Evolutionary conservation across 1,284 basidiomycete genomes (phyloP), one percentile per base, ranked within the genome.

Genomic region (Leccinum pachyderme): DNA sequence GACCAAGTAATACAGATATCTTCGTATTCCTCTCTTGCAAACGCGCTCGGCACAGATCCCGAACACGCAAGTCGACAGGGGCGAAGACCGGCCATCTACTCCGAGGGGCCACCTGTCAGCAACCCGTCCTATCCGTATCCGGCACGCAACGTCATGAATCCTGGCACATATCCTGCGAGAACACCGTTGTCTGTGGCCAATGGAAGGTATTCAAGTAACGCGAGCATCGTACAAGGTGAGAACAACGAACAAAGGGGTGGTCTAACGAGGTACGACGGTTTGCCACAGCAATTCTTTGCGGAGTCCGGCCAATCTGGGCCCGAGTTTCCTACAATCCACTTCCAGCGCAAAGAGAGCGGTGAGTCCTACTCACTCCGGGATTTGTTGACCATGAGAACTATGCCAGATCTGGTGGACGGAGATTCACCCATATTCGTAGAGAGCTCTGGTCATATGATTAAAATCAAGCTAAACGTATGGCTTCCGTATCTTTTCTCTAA

Each of bases 71-170:
- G 50, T 50, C 45, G 31, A 47, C 50, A 51, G 12, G 44, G 25
- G 28, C 48, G 3, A 15, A 31, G 39, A 25, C 7, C 49, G 49
- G 11, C 53, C 22, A 59, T 70, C 33, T 69, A 69, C 39, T 25
- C 54, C 7, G 32, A 53, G 5, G 47, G 12, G 8, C 52, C 54
- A 27, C 66, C 65, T 12, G 35, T 62, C 53, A 59, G 22, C 12
- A 64, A 55, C 22, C 56, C 57, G 25, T 53, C 54, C n/a, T 72
- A 72, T 49, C 67, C 70, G 33, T 71, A 69, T 45, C 68, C 67
- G 4, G 63, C 57, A 29, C 57, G 65, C 27, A 71, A 70, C 47
- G 56, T 65, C 31, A 31, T 72, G 0, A 67, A 68, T 48, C 57
- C 59, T 33, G 53, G 49, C 18, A 53, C 65, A 9, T 66, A 60